Conservation (phyloP, 768 basidiomycete species). For the Mycena venus region DNA sequence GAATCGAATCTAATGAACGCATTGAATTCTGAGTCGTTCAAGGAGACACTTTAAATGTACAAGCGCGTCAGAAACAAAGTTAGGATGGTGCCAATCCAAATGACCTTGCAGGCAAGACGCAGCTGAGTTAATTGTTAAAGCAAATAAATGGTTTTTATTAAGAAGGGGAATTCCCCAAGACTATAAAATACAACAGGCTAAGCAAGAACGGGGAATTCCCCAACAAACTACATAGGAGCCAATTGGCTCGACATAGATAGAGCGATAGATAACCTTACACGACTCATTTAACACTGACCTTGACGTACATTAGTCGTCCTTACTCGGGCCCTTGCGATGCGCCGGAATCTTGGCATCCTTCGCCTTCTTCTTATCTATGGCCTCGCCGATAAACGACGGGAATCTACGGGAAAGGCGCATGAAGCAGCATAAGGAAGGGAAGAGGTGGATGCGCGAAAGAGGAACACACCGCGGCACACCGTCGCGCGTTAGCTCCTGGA, state of each 20-base stretch:
- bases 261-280: not conserved
- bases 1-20: no score
- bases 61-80: no score
- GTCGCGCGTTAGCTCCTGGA: slow-evolving; percentile 70
- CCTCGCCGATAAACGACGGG: slow-evolving; percentile 66
- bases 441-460: not conserved
- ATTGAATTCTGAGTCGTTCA: no score
- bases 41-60: no score
- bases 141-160: slow-evolving; percentile 50
- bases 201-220: not conserved
- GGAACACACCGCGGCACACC: slow-evolving; percentile 65
- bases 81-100: no score
- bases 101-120: no score
- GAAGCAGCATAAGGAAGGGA: not conserved
- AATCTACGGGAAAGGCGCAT: slow-evolving; percentile 58
- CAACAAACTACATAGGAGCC: not conserved
- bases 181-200: not conserved
- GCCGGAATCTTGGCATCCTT: slow-evolving; percentile 70
- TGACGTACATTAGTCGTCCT: slow-evolving; percentile 13
- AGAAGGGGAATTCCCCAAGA: slow-evolving; percentile 20
- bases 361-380: slow-evolving; percentile 64
- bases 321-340: slow-evolving; percentile 43
- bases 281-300: not conserved
- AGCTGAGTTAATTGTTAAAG: no score
- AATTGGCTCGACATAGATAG: not conserved